phyloP scores from a whole-genome alignment of 2,329 filamentous ascomycete species.

The Penicillium sp. region DNA sequence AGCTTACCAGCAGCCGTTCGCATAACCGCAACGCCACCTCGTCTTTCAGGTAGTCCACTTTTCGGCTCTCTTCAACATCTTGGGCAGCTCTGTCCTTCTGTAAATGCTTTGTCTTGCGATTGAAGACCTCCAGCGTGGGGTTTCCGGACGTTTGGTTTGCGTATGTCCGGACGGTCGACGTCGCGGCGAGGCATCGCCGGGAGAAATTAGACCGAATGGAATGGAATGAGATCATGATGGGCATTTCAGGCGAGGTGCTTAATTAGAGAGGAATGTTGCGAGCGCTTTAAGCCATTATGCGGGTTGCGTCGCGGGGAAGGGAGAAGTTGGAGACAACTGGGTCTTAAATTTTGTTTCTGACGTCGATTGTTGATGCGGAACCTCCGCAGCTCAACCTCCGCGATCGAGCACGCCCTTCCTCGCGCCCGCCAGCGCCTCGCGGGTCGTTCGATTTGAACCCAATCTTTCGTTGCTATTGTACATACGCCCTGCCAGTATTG shows the following conservation, averaged over 20 bases:
- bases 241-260: not conserved
- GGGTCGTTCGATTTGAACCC: not conserved
- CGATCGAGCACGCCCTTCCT: conserved; percentile 10
- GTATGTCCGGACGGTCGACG: conserved; percentile 53
- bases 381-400: conserved; percentile 24
- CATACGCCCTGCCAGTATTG: not conserved
- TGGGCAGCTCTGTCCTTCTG: conserved; percentile 84
- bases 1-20: conserved; percentile 74
- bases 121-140: conserved; percentile 86
- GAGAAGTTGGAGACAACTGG: conserved; percentile 5
- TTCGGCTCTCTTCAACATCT: conserved; percentile 67
- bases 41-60: conserved; percentile 89
- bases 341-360: conserved; percentile 23
- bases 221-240: conserved; percentile 19
- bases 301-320: conserved; percentile 3
- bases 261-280: not conserved
- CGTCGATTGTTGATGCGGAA: conserved; percentile 29
- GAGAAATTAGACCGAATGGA: conserved; percentile 15
- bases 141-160: conserved; percentile 74
- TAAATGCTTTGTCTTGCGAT: conserved; percentile 78
- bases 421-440: conserved; percentile 5
- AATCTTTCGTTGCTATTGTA: not conserved
- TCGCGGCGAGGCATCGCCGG: conserved; percentile 16
- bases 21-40: conserved; percentile 82
- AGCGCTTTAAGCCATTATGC: conserved; percentile 7